Evolutionary conservation across 495 filamentous ascomycete genomes (phyloP).

Genomic region (Trichoderma erinaceum): DNA sequence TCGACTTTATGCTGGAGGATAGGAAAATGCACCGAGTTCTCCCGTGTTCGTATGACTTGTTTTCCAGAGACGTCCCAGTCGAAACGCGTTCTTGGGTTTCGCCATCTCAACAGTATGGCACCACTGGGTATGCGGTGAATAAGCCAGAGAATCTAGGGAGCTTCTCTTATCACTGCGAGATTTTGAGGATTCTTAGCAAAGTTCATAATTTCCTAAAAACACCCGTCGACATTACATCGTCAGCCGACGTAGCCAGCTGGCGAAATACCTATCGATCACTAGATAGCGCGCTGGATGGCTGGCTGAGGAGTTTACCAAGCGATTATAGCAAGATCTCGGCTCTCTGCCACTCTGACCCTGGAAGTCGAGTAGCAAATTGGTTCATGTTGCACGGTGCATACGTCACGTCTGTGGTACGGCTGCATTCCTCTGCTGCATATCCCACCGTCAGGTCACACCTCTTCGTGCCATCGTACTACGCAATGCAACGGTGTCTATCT

Average conservation of each 20-base stretch:
- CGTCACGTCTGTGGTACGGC: conserved; percentile 70
- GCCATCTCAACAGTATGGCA: conserved; percentile 34
- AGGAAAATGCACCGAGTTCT: conserved; percentile 80
- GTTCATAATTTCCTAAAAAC: conserved; percentile 81
- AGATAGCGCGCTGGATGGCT: conserved; percentile 66
- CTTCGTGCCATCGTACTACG: conserved; percentile 66
- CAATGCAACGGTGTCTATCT: conserved; percentile 59
- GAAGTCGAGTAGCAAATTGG: conserved; percentile 70
- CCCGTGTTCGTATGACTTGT: conserved; percentile 78
- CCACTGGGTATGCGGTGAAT: conserved; percentile 56
- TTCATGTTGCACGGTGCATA: conserved; percentile 76
- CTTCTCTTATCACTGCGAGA: conserved; percentile 81
- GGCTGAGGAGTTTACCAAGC: conserved; percentile 74
- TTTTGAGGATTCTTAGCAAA: conserved; percentile 75
- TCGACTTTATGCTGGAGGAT: conserved; percentile 82
- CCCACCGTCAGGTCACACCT: conserved; percentile 63
- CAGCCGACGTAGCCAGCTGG: conserved; percentile 81
- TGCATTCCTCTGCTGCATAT: conserved; percentile 70
- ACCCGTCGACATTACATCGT: conserved; percentile 78
- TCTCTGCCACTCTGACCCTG: conserved; percentile 57
- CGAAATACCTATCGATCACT: conserved; percentile 78
- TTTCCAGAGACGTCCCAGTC: conserved; percentile 71
- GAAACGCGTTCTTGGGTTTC: conserved; percentile 76
- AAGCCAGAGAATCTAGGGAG: conserved; percentile 76
- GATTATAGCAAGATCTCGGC: conserved; percentile 78